phyloP scores from a whole-genome alignment of 192 early-diverging fungal genomes.

The Pilaira anomala region DNA sequence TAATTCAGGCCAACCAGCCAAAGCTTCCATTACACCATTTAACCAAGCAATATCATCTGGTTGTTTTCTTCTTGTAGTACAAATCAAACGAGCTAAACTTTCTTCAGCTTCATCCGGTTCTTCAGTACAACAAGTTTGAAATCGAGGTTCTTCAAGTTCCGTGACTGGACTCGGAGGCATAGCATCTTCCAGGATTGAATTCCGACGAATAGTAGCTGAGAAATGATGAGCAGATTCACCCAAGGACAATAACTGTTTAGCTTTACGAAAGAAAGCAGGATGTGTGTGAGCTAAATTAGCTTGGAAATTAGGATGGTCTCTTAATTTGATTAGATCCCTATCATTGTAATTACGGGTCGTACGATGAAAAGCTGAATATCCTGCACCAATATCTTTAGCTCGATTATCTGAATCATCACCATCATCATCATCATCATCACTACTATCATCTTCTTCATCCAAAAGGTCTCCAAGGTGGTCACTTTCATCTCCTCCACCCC shows the following conservation, averaged over 20 bases:
- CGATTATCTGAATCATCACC: background rate
- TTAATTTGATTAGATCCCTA: background rate
- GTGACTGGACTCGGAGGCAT: slow-evolving; percentile 14
- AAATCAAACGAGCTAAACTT: slow-evolving; percentile 19
- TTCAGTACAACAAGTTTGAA: slow-evolving; percentile 11
- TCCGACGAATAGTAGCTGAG: slow-evolving; percentile 12
- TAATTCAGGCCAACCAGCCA: slow-evolving; percentile 32
- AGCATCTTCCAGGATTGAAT: slow-evolving; percentile 12
- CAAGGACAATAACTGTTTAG: background rate
- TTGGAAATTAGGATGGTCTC: slow-evolving; percentile 7
- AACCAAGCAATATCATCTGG: slow-evolving; percentile 35
- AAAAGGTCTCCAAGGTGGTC: slow-evolving; percentile 3
- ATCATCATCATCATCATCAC: background rate
- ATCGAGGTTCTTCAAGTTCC: background rate
- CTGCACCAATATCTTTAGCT: background rate
- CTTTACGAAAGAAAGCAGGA: slow-evolving; percentile 20
- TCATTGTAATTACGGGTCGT: background rate
- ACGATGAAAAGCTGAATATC: background rate
- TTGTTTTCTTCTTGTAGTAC: slow-evolving; percentile 20
- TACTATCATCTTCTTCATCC: slow-evolving; percentile 5
- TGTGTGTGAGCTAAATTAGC: slow-evolving; percentile 7
- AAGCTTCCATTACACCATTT: slow-evolving; percentile 16
- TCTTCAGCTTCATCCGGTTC: slow-evolving; percentile 15
- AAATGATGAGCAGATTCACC: background rate
- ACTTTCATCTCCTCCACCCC: background rate